Evolutionary conservation across 805 yeast species (phyloP).

Genomic region (Saturnispora hagleri): DNA sequence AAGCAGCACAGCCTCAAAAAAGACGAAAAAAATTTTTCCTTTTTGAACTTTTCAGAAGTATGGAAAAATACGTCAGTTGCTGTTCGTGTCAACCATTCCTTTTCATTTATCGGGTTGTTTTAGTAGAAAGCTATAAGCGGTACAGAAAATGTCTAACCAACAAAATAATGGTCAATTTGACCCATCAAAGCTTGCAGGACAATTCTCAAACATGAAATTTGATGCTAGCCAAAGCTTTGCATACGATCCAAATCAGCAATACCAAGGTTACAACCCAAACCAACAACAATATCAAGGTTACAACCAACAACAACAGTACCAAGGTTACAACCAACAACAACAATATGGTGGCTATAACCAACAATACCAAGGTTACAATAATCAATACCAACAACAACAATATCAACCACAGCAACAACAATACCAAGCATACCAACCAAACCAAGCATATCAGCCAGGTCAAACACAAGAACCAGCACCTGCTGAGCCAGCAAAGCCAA

Average conservation of each 20-base stretch:
- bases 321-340: conserved; percentile 3
- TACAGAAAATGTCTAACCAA: conserved; percentile 21
- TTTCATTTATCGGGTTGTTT: neutral
- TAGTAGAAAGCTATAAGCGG: neutral
- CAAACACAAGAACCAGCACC: conserved; percentile 44
- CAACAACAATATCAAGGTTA: conserved; percentile 9
- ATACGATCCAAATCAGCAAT: conserved; percentile 24
- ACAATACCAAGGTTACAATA: conserved; percentile 2
- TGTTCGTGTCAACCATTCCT: neutral
- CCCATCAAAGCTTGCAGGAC: conserved; percentile 33
- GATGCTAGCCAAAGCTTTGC: conserved; percentile 47
- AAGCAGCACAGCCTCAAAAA: neutral
- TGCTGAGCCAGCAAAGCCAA: conserved; percentile 38
- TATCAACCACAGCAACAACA: neutral
- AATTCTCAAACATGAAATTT: conserved; percentile 18
- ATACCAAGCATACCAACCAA: neutral
- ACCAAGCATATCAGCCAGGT: conserved; percentile 13
- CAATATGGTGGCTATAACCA: conserved; percentile 5
- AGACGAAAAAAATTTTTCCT: neutral
- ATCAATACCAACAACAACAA: conserved; percentile 13
- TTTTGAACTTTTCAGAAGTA: neutral
- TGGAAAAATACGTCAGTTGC: neutral
- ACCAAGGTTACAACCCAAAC: neutral
- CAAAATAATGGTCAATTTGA: conserved; percentile 28
- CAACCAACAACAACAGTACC: conserved; percentile 18